Conservation (phyloP, 495 filamentous ascomycete species). For the Tuber microsphaerosporum region DNA sequence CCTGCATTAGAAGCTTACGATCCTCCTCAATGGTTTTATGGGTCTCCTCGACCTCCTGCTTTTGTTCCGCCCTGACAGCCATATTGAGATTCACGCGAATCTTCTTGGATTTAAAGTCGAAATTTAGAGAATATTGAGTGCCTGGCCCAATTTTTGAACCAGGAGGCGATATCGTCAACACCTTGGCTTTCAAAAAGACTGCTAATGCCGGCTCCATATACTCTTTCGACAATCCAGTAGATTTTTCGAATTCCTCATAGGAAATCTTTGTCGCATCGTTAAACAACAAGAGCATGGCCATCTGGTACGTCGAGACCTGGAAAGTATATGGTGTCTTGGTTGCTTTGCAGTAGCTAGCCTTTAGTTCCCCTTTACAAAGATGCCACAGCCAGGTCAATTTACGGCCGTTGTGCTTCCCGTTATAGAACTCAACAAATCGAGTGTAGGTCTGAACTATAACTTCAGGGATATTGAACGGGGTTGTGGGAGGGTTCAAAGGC, state of each 20-base stretch:
- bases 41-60: slow-evolving; percentile 90
- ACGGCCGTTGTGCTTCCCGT: slow-evolving; percentile 87
- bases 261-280: slow-evolving; percentile 79
- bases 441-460: slow-evolving; percentile 82
- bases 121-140: slow-evolving; percentile 72
- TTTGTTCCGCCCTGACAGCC: slow-evolving; percentile 85
- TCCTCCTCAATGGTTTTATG: slow-evolving; percentile 99
- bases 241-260: slow-evolving; percentile 77
- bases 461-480: slow-evolving; percentile 74
- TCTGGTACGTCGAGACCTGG: slow-evolving; percentile 93
- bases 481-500: slow-evolving; percentile 79
- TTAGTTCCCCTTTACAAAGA: slow-evolving; percentile 92
- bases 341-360: slow-evolving; percentile 81
- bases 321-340: slow-evolving; percentile 91
- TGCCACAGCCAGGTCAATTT: slow-evolving; percentile 99
- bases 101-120: slow-evolving; percentile 96
- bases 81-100: slow-evolving; percentile 94
- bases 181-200: slow-evolving; percentile 84
- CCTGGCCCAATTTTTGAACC: slow-evolving; percentile 71
- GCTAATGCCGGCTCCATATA: slow-evolving; percentile 74
- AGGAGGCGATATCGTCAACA: slow-evolving; percentile 57
- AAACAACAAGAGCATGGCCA: slow-evolving; percentile 93
- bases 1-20: slow-evolving; percentile 90
- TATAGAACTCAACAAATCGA: slow-evolving; percentile 83
- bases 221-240: slow-evolving; percentile 70